Evolutionary conservation across 805 yeast species (phyloP).

Genomic region (Kluyveromyces starmeri): DNA sequence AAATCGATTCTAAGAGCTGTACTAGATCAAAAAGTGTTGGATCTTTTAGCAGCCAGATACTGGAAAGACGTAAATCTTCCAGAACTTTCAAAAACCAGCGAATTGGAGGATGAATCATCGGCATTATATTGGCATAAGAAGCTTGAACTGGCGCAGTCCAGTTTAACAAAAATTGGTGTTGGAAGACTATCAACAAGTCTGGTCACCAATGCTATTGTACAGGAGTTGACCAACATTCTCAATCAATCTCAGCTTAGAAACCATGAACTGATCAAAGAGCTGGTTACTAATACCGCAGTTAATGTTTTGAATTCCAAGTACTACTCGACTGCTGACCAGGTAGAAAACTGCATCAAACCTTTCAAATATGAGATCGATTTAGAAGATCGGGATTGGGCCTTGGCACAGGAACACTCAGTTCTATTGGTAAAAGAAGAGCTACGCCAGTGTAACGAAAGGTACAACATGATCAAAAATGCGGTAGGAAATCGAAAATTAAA

Average conservation of each 20-base stretch:
- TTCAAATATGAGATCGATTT: slow-evolving; percentile 95
- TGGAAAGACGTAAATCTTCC: slow-evolving; percentile 60
- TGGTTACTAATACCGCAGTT: slow-evolving; percentile 78
- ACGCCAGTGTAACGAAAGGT: slow-evolving; percentile 66
- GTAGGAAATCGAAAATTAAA: slow-evolving; percentile 78
- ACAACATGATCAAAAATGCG: slow-evolving; percentile 47
- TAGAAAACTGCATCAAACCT: slow-evolving; percentile 96
- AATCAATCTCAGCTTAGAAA: slow-evolving; percentile 66
- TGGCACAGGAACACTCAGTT: slow-evolving; percentile 71
- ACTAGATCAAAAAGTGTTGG: slow-evolving; percentile 82
- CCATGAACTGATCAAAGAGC: slow-evolving; percentile 78
- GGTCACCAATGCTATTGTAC: slow-evolving; percentile 68
- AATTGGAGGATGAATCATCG: slow-evolving; percentile 36
- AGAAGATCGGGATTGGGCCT: slow-evolving; percentile 89
- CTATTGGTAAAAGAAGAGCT: slow-evolving; percentile 73
- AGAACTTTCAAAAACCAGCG: slow-evolving; percentile 45
- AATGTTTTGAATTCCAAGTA: slow-evolving; percentile 69
- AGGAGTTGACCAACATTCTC: slow-evolving; percentile 68
- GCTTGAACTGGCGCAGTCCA: slow-evolving; percentile 73
- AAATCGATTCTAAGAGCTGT: slow-evolving; percentile 70
- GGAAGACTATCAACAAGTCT: slow-evolving; percentile 83
- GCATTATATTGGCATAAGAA: slow-evolving; percentile 84
- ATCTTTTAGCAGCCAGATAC: slow-evolving; percentile 78
- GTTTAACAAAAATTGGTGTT: slow-evolving; percentile 84
- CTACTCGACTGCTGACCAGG: slow-evolving; percentile 94